Conservation (phyloP, 257 asterid species). For the Solanum rostratum region DNA sequence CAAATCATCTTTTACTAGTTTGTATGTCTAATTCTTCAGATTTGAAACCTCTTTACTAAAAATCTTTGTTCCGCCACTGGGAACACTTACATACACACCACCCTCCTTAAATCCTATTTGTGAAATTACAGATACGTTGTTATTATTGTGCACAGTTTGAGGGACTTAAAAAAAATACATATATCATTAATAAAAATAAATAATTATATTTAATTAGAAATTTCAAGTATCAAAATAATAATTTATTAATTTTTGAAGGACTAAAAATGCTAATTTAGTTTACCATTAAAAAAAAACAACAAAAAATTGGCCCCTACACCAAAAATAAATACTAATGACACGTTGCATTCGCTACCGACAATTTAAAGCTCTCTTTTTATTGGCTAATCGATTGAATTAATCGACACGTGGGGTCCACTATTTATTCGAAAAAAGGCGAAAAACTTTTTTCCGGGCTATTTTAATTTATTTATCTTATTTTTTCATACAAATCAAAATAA, state of each 20-base stretch:
- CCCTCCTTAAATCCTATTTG: no score
- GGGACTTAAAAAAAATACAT: background rate
- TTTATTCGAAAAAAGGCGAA: no score
- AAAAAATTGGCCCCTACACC: background rate
- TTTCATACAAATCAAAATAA: no score
- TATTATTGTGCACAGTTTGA: background rate
- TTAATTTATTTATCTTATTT: no score
- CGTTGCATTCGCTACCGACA: background rate
- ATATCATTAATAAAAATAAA: background rate
- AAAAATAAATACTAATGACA: background rate
- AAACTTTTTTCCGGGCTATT: rapidly evolving
- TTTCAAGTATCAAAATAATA: background rate
- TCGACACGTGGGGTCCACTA: background rate
- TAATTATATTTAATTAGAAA: background rate
- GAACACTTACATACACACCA: no score
- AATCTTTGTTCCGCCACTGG: no score
- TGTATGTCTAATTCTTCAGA: no score
- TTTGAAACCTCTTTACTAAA: no score
- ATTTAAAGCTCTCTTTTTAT: background rate
- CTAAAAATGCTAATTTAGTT: background rate
- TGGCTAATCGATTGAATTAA: background rate
- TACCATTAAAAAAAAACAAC: background rate
- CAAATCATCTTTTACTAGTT: no score
- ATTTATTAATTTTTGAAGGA: background rate
- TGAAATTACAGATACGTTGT: background rate